A percentile compares a stretch with the other conserved stretches of the same genome.
Conservation (phyloP, 805 yeast genomes). For the Hermanozyma aechmeae region DNA sequence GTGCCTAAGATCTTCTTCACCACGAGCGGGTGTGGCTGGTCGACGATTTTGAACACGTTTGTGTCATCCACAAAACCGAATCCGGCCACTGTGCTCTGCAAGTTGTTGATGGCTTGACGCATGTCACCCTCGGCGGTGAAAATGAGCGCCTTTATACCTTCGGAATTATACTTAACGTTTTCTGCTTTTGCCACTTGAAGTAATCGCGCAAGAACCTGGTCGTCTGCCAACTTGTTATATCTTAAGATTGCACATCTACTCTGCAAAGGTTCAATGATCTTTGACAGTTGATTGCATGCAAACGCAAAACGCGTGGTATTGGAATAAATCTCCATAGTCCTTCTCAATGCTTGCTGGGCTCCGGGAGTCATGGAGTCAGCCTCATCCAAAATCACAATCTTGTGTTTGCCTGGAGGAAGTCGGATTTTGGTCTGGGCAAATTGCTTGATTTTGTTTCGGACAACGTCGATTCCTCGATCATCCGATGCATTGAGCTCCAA, state of each 20-base stretch:
- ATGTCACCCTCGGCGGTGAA: slow-evolving; percentile 98
- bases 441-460: slow-evolving; percentile 84
- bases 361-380: slow-evolving; percentile 97
- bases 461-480: slow-evolving; percentile 96
- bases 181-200: slow-evolving; percentile 64
- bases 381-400: slow-evolving; percentile 87
- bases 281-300: slow-evolving; percentile 91
- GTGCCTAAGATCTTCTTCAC: slow-evolving; percentile 54
- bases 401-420: slow-evolving; percentile 83
- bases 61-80: slow-evolving; percentile 85
- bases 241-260: slow-evolving; percentile 93
- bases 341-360: slow-evolving; percentile 88
- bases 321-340: slow-evolving; percentile 95
- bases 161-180: slow-evolving; percentile 69
- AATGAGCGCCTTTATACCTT: slow-evolving; percentile 85
- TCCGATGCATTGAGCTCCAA: slow-evolving; percentile 93
- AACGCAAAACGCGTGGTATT: slow-evolving; percentile 96
- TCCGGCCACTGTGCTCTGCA: slow-evolving; percentile 92
- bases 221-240: slow-evolving; percentile 72
- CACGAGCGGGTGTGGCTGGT: slow-evolving; percentile 89
- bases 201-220: slow-evolving; percentile 71
- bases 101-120: slow-evolving; percentile 94
- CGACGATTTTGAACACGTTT: slow-evolving; percentile 91
- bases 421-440: slow-evolving; percentile 92
- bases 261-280: slow-evolving; percentile 94